Percentiles rank a stretch among this genome's conserved stretches.
These are phyloP conservation scores for Phytophthora pini DNA, from an alignment of 352 stramenopile species.

Conservation along the genomic window DNA sequence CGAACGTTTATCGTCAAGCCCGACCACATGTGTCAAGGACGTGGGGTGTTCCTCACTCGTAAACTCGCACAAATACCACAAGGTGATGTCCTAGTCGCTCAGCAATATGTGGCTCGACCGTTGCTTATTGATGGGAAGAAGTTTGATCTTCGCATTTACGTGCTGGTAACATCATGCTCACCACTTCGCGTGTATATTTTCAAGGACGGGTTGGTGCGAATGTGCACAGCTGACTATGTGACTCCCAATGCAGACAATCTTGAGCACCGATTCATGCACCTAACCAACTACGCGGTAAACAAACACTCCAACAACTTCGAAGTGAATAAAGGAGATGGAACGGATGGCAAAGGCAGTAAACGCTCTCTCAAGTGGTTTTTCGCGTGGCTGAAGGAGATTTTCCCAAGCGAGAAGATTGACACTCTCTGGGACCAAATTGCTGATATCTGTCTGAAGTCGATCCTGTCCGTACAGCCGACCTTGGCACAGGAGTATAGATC, in stretches of 20 bases:
- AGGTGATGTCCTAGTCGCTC: conserved; percentile 85
- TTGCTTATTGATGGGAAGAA: conserved; percentile 90
- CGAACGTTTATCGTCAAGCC: conserved; percentile 97
- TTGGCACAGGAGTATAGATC: conserved; percentile 93
- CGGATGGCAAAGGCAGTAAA: conserved; percentile 84
- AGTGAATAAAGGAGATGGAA: conserved; percentile 66
- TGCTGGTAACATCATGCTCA: conserved; percentile 87
- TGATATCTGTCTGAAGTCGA: conserved; percentile 94
- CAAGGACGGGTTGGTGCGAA: conserved; percentile 90
- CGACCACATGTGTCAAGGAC: conserved; percentile 87
- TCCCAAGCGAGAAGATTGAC: conserved; percentile 68
- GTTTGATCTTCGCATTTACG: conserved; percentile 95
- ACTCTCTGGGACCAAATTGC: conserved; percentile 93
- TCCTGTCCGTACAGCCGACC: conserved; percentile 93
- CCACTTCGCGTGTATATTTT: conserved; percentile 92
- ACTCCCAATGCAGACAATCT: conserved; percentile 85
- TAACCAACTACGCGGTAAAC: conserved; percentile 95
- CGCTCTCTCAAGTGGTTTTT: conserved; percentile 94
- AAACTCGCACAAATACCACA: conserved; percentile 90
- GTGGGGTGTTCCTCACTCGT: conserved; percentile 96
- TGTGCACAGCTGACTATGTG: conserved; percentile 91
- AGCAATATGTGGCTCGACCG: conserved; percentile 85
- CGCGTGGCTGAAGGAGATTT: conserved; percentile 80
- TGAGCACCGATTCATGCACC: conserved; percentile 90
- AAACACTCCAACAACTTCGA: conserved; percentile 91